phyloP scores from a whole-genome alignment of 129 eudicot genomes.

The Chrysanthemum makinoi region DNA sequence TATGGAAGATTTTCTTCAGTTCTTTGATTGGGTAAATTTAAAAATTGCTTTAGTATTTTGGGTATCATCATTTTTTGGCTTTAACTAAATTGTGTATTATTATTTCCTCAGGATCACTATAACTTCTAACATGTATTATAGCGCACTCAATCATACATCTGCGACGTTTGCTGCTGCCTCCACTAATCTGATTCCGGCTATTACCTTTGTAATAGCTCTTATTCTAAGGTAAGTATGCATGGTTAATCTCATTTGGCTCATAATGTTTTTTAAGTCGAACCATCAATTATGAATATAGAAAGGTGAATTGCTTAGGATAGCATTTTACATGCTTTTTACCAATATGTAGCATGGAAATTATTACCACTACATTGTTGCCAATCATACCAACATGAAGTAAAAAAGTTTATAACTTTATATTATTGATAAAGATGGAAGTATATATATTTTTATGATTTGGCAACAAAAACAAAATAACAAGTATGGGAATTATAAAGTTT shows the following conservation, averaged over 20 bases:
- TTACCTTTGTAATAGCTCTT: conserved; percentile 64
- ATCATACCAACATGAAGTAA: too few relatives aligned
- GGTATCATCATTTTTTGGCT: neutral
- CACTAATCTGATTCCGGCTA: conserved; percentile 63
- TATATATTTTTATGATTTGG: too few relatives aligned
- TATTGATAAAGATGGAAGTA: too few relatives aligned
- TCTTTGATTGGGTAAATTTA: conserved; percentile 60
- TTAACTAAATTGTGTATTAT: neutral
- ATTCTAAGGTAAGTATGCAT: conserved; percentile 44
- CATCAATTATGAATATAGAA: too few relatives aligned
- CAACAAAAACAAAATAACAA: too few relatives aligned
- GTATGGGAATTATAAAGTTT: too few relatives aligned
- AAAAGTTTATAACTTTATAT: too few relatives aligned
- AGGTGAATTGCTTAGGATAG: neutral
- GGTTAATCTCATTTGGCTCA: neutral
- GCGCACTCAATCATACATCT: conserved; percentile 51
- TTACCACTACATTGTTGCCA: too few relatives aligned
- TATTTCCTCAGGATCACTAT: conserved; percentile 47
- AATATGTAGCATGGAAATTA: too few relatives aligned
- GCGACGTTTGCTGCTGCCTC: conserved; percentile 86
- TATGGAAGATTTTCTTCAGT: conserved; percentile 57
- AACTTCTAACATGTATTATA: conserved; percentile 44
- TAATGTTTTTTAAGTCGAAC: neutral
- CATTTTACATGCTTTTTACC: too few relatives aligned
- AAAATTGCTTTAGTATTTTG: neutral